These are phyloP conservation scores for Rhinocladiella similis DNA, from an alignment of 2,329 filamentous ascomycete species.

Conservation along the genomic window DNA sequence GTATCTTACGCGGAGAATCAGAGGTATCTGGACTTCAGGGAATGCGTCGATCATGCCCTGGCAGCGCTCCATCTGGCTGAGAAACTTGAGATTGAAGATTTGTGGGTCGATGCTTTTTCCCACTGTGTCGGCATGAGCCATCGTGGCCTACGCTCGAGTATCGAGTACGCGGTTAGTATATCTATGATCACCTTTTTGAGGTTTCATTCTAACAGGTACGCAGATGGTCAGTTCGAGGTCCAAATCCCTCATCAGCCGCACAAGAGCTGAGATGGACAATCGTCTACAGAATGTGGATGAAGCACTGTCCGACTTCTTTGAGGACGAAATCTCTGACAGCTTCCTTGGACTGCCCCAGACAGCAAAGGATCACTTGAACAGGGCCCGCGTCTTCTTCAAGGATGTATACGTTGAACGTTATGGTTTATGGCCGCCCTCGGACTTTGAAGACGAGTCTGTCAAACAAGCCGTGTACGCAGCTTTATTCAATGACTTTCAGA, in stretches of 20 bases:
- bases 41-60: constrained; percentile 67
- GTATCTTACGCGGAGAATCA: constrained; percentile 66
- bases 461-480: constrained; percentile 58
- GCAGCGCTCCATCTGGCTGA: constrained; percentile 70
- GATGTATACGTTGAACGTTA: constrained; percentile 66
- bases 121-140: constrained; percentile 73
- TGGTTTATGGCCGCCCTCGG: constrained; percentile 69
- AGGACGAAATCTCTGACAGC: constrained; percentile 67
- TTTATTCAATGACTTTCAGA: constrained; percentile 70
- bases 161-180: constrained; percentile 24
- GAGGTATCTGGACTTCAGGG: constrained; percentile 68
- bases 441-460: constrained; percentile 50
- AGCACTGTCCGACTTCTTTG: constrained; percentile 67
- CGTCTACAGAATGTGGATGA: constrained; percentile 59
- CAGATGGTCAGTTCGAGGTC: constrained; percentile 51
- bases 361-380: constrained; percentile 67
- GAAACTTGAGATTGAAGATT: constrained; percentile 59
- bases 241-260: constrained; percentile 64
- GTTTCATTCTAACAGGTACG: constrained; percentile 5
- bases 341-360: constrained; percentile 64
- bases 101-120: constrained; percentile 72
- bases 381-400: constrained; percentile 69
- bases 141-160: constrained; percentile 25
- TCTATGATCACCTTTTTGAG: neutral
- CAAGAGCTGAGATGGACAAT: constrained; percentile 64